Base-by-base conservation (phyloP, 2,329 filamentous ascomycete species). In the Cordyceps pruinosa region DNA sequence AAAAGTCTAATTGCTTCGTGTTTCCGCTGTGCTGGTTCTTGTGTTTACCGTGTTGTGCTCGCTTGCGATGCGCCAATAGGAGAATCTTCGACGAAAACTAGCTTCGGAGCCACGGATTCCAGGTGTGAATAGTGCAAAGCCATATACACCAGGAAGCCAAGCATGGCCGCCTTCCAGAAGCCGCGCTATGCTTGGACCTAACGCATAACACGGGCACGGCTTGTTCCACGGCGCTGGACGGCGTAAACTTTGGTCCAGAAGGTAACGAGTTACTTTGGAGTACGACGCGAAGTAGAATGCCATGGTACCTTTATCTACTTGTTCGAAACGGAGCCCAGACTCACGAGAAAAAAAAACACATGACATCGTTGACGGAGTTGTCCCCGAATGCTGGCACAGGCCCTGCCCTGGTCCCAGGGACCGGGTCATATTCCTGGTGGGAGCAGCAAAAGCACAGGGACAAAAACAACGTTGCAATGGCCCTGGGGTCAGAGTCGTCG, bases 401-500 rank as follows among this genome's bases (percentile, higher is more conserved):
- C 6, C 30, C 12, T 6, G 30, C n/a, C 9, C 17, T n/a, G 37
- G 4, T 41, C 21, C 37, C 37, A 21, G 37, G 37, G n/a, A 41
- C 37, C 37, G 8, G 37, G 37, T 21, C 28, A 41, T 21, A 41
- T 21, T 41, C 19, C n/a, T 41, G n/a, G 37, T 41, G n/a, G n/a
- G n/a, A n/a, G n/a, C n/a, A n/a, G n/a, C n/a, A n/a, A n/a, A n/a
- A n/a, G n/a, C n/a, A n/a, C n/a, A 10, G 37, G 21, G 21, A 41
- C 37, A 21, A 25, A 39, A 23, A 50, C 47, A 50, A 50, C 47
- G 47, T 50, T 50, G 47, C 47, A 50, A 34, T 26, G 21, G 32
- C 10, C 19, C 35, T 41, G 17, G 6, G n/a, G 37, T 21, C 37
- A 41, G n/a, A 21, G 37, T 41, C 37, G n/a, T 41, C 15, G 17